Evolutionary conservation across 2,329 filamentous ascomycete genomes (phyloP).

Genomic region (Fusarium sp.): DNA sequence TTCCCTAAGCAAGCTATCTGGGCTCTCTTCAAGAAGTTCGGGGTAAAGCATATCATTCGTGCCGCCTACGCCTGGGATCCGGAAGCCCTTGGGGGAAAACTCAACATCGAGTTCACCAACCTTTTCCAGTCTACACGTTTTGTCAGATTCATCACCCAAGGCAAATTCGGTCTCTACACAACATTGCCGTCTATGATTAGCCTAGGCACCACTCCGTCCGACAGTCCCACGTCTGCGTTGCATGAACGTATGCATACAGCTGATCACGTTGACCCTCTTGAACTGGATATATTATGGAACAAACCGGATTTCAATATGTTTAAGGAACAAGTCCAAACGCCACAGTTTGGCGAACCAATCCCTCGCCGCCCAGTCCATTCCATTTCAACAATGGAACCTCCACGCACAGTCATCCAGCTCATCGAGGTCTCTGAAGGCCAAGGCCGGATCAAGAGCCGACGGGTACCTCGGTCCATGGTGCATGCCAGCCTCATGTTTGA

Average conservation of each 20-base stretch:
- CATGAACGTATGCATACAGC: background rate
- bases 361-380: background rate
- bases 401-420: accelerated
- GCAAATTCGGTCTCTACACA: accelerated
- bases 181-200: background rate
- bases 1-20: constrained; percentile 42
- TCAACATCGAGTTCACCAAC: constrained; percentile 39
- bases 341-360: background rate
- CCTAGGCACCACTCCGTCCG: background rate
- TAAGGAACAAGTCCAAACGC: background rate
- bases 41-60: constrained; percentile 13
- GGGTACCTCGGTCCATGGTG: background rate
- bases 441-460: background rate
- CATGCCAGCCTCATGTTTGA: background rate
- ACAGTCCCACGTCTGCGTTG: background rate
- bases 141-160: background rate
- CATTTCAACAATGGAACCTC: accelerated
- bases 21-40: constrained; percentile 33
- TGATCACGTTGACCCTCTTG: background rate
- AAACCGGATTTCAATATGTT: background rate
- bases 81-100: background rate
- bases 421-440: background rate
- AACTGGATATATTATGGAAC: background rate
- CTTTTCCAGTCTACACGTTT: constrained; percentile 16
- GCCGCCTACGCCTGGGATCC: background rate